phyloP scores from a whole-genome alignment of 306 rosid species.

The Prunus padus region DNA sequence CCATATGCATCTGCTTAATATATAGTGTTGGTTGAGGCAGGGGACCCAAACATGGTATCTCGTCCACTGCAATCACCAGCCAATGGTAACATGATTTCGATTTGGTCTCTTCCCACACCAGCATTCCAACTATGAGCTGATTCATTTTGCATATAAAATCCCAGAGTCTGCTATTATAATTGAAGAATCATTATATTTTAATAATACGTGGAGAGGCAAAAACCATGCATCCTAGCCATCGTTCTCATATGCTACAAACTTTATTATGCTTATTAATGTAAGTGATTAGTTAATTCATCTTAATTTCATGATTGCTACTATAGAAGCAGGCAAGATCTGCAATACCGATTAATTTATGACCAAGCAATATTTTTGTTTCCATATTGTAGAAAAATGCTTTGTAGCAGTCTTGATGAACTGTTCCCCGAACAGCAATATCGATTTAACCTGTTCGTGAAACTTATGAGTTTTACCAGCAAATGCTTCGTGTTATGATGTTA shows the following conservation, averaged over 20 bases:
- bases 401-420: background rate
- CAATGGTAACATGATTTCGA: slow-evolving; percentile 17
- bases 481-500: too few relatives aligned
- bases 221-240: too few relatives aligned
- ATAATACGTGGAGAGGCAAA: too few relatives aligned
- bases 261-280: background rate
- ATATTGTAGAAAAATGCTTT: background rate
- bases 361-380: background rate
- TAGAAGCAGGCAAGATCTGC: slow-evolving; percentile 5
- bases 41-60: slow-evolving; percentile 32
- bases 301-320: background rate
- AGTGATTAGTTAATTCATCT: background rate
- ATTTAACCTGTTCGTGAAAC: too few relatives aligned
- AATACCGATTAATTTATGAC: background rate
- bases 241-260: too few relatives aligned
- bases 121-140: slow-evolving; percentile 21
- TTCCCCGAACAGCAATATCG: background rate
- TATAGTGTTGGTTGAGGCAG: background rate
- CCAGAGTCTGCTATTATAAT: background rate
- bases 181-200: too few relatives aligned
- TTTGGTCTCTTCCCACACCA: slow-evolving; percentile 25
- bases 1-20: background rate
- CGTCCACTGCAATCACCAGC: slow-evolving; percentile 7
- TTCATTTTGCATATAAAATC: background rate
- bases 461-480: too few relatives aligned